Percentiles rank a stretch among this genome's conserved stretches.
Evolutionary conservation across 345 rosid species (phyloP).

Genomic region (Moricandia arvensis): DNA sequence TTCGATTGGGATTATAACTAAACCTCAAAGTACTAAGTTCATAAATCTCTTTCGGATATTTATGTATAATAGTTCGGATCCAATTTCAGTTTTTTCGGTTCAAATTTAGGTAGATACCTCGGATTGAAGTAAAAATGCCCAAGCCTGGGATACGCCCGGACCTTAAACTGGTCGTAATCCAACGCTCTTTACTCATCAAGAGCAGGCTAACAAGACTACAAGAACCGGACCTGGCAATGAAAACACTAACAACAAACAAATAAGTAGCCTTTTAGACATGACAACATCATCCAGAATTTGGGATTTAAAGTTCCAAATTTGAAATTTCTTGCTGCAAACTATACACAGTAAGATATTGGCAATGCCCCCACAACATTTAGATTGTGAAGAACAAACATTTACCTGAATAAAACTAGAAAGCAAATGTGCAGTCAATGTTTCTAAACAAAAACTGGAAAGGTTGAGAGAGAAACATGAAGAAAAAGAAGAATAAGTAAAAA

Average conservation of each 20-base stretch:
- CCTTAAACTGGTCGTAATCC: background rate
- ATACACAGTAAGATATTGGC: background rate
- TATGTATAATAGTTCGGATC: too few relatives aligned
- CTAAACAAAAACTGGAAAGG: background rate
- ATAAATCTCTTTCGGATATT: too few relatives aligned
- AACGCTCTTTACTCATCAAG: background rate
- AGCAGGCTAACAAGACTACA: background rate
- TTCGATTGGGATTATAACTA: too few relatives aligned
- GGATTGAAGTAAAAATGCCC: too few relatives aligned
- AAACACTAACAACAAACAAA: background rate
- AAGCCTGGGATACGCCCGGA: too few relatives aligned
- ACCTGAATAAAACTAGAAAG: slow-evolving; percentile 16
- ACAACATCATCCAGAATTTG: background rate
- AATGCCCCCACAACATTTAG: background rate
- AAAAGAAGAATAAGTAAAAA: background rate
- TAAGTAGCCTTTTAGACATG: background rate
- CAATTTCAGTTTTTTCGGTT: too few relatives aligned
- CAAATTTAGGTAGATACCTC: too few relatives aligned
- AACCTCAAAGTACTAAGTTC: too few relatives aligned
- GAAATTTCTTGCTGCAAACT: background rate
- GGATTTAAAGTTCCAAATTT: background rate
- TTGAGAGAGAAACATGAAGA: background rate
- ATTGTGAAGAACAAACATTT: slow-evolving; percentile 6
- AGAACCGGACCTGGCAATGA: background rate
- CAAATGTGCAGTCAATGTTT: slow-evolving; percentile 5